phyloP scores from a whole-genome alignment of 108 stramenopile species.

The Skeletonema tropicum region DNA sequence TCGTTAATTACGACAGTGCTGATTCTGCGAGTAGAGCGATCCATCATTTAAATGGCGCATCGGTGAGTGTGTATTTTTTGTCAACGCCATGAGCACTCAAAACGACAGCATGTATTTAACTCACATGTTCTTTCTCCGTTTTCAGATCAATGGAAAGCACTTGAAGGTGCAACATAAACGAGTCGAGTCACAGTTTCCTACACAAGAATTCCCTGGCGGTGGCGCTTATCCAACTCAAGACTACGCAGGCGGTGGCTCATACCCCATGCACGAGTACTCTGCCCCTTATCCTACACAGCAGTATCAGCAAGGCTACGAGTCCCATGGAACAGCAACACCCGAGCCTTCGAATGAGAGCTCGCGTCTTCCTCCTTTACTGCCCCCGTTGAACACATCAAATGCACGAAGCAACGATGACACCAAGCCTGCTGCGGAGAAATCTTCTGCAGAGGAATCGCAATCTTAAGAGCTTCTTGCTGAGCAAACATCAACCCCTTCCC shows the following conservation, averaged over 20 bases:
- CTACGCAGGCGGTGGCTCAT: background rate
- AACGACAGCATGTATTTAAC: background rate
- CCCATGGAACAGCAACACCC: background rate
- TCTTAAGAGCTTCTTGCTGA: conserved; percentile 3
- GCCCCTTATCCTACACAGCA: conserved; percentile 2
- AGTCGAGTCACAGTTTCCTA: conserved; percentile 18
- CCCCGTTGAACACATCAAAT: background rate
- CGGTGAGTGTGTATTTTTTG: conserved; percentile 59
- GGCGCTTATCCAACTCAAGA: background rate
- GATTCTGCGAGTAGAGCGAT: conserved; percentile 96
- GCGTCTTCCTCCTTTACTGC: background rate
- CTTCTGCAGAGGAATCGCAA: background rate
- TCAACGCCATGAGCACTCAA: background rate
- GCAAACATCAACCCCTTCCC: background rate
- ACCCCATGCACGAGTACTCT: background rate
- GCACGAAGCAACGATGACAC: background rate
- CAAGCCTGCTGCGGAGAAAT: background rate
- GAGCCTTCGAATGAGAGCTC: background rate
- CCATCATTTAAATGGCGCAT: conserved; percentile 89
- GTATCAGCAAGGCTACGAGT: conserved; percentile 5
- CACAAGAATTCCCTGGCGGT: background rate
- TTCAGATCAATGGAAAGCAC: conserved; percentile 87
- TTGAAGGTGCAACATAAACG: conserved; percentile 89
- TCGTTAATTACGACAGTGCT: conserved; percentile 92
- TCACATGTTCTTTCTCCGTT: conserved; percentile 3